A percentile compares a stretch with the other conserved stretches of the same genome.
Conservation (phyloP, 2,329 filamentous ascomycete species). For the Fusarium drepaniforme region DNA sequence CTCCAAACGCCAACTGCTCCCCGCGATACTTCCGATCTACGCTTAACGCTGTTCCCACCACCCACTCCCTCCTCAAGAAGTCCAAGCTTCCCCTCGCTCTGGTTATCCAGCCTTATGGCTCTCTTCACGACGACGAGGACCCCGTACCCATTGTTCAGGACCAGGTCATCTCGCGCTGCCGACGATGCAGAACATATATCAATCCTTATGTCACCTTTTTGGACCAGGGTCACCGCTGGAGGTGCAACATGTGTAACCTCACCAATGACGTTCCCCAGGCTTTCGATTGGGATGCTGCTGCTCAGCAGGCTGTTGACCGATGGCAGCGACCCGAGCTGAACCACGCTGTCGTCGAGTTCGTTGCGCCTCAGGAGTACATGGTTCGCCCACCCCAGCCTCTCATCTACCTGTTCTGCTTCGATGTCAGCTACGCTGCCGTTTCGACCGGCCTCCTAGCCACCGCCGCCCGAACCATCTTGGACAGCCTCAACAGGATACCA, state of each 20-base stretch:
- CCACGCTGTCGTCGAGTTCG: conserved; percentile 96
- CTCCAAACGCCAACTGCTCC: conserved; percentile 90
- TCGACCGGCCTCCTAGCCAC: conserved; percentile 93
- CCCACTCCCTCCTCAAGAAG: conserved; percentile 93
- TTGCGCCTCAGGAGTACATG: conserved; percentile 99
- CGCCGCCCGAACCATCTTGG: conserved; percentile 90
- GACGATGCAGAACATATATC: conserved; percentile 96
- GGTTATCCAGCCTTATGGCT: conserved; percentile 94
- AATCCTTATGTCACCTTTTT: conserved; percentile 97
- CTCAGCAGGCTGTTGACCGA: conserved; percentile 91
- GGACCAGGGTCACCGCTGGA: conserved; percentile 97
- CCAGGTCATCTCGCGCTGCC: conserved; percentile 96
- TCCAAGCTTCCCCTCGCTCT: conserved; percentile 95
- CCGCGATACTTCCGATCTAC: conserved; percentile 96
- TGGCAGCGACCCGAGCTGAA: conserved; percentile 95
- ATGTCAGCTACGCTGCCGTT: conserved; percentile 91
- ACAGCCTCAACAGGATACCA: conserved; percentile 97
- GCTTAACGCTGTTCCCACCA: conserved; percentile 92
- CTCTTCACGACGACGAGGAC: conserved; percentile 93
- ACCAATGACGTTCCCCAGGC: conserved; percentile 99
- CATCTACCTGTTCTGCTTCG: conserved; percentile 95
- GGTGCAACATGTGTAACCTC: conserved; percentile 99
- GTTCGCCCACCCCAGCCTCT: conserved; percentile 95
- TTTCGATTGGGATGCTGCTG: conserved; percentile 96
- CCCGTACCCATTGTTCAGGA: conserved; percentile 92